Base-by-base conservation (phyloP, 2,329 filamentous ascomycete genomes). In the Zalaria obscura region DNA sequence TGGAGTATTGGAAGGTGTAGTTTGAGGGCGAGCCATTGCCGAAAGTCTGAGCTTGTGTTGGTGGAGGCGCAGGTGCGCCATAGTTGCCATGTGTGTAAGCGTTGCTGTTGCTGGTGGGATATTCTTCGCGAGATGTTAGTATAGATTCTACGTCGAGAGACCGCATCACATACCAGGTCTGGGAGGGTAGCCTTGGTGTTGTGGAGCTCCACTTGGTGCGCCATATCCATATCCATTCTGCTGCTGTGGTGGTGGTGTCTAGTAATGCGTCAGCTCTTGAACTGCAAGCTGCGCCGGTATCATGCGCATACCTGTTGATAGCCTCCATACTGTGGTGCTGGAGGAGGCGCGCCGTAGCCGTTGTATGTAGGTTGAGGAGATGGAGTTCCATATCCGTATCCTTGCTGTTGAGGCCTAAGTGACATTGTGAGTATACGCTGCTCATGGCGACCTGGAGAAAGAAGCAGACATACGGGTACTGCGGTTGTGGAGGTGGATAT, bases 1-100 rank as follows among this genome's bases (percentile, higher is more conserved):
- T 81, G 37, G 87, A 94, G 63, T 95, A 95, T 61, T 89, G 83
- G 63, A 88, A 96, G 36, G 71, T 76, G 61, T 94, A 94, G 52
- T 72, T 73, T 48, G 77, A 71, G 11, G 87, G 87, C 9, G 88
- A 87, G 43, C 86, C 87, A 46, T 78, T 70, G 42, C 87, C 84
- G 55, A 91, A 91, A 47, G 73, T 68, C 58, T 88, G 83, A 42
- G 48, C 48, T 31, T 53, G 48, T 35, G 47, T 39, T 25, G 53
- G 51, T 4, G 59, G 59, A 33, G 57, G 59, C 25, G 59, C 56
- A 34, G 49, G 47, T 7, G 47, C 73, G 50, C 60, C 59, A 40
- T 68, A 68, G 50, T 75, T 75, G 47, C 72, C 75, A 49, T 75
- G 72, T 45, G 61, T 62, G 61, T 70, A 76, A 48, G 68, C 64